Evolutionary conservation across 169 alveolate genomes (phyloP), one percentile per base, ranked within the genome.

Genomic region (Eimeria nieschulzi): DNA sequence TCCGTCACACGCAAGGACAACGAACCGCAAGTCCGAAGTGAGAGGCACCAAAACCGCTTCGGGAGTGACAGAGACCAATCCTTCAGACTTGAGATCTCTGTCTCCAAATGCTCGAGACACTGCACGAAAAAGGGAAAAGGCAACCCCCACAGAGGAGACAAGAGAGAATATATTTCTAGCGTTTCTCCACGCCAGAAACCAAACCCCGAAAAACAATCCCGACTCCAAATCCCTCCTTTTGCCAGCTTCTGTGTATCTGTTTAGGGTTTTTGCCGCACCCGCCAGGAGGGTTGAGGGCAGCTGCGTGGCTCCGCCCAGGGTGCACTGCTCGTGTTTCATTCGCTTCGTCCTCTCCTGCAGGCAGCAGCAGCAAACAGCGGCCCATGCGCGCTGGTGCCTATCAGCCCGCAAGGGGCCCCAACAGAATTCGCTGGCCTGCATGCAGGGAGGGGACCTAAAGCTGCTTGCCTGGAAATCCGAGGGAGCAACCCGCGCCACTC

Each of bases 1-100:
- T 8, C 99, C 99, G 95, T 98, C 99, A 95, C 99, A 99, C 21
- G 99, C 99, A 87, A 99, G 95, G 68, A 99, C 95, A 72, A 98
- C 94, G 94, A 98, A 98, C 91, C 98, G 99, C 84, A 97, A 98
- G 39, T 97, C 96, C 13, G 92, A 93, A 0, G 97, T 94, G 75
- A 97, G 91, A 15, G 96, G 95, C 76, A 95, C 95, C 13, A 95
- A 95, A 39, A 97, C 91, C 39, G 98, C 96, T 76, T 99, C 99
- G 15, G 99, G 99, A 85, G 93, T 92, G 17, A 99, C 98, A 7
- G 21, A 54, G 51, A 88, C 26, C 73, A 88, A 59, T 23, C 76
- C 59, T 72, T 66, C 93, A 17, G 23, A 51, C 83, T 88, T 88
- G 33, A 88, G 66, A 9, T 73, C 90, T 12, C 54, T 9, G 90